Conservation (phyloP, 176 grass and related monocot genomes). For the Saccharum officinarum region DNA sequence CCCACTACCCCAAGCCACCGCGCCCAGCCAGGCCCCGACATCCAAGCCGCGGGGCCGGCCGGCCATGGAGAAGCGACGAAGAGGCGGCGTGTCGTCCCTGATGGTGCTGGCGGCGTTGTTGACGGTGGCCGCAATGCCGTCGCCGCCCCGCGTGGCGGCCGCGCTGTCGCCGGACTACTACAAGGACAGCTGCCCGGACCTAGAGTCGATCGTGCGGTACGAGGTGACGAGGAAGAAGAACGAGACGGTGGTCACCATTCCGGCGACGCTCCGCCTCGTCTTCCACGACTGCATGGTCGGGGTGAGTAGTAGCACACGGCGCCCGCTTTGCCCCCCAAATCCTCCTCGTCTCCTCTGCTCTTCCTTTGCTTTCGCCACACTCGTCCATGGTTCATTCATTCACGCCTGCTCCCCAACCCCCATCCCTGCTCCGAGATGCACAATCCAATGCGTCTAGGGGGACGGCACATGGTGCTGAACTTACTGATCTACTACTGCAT, state of each 20-base stretch:
- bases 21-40: background rate
- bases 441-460: too few relatives aligned
- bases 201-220: conserved; percentile 46
- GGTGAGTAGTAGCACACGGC: conserved; percentile 33
- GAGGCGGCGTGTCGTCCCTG: background rate
- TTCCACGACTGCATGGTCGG: conserved; percentile 89
- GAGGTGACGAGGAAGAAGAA: conserved; percentile 60
- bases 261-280: conserved; percentile 61
- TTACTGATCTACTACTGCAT: background rate
- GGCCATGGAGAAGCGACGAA: conserved; percentile 28
- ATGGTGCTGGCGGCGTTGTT: background rate
- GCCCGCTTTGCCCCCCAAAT: background rate
- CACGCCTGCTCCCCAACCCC: background rate
- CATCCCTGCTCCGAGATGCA: background rate
- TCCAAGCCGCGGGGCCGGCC: background rate
- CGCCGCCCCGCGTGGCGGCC: background rate
- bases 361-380: background rate
- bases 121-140: conserved; percentile 18
- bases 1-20: background rate
- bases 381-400: too few relatives aligned
- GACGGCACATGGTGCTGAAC: background rate
- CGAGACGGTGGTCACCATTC: conserved; percentile 67
- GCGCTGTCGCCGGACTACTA: conserved; percentile 46
- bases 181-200: conserved; percentile 33
- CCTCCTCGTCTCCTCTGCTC: background rate